A percentile compares a stretch with the other conserved stretches of the same genome.
Evolutionary conservation across 2,329 filamentous ascomycete genomes (phyloP).

Genomic region (Sporothrix schenckii): DNA sequence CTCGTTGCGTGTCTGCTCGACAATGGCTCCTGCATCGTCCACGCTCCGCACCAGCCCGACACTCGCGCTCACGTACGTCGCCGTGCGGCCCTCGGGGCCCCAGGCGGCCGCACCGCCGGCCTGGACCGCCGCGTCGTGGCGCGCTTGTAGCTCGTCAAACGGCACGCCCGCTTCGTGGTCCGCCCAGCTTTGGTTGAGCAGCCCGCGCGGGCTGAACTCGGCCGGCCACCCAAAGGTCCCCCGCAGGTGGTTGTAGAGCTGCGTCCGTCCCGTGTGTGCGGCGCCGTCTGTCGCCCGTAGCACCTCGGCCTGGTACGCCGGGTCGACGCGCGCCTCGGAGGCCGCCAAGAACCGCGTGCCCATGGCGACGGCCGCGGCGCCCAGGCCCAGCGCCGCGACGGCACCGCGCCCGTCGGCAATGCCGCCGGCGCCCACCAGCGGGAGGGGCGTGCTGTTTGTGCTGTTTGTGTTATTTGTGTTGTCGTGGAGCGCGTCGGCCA

Average conservation of each 20-base stretch:
- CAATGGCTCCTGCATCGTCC: conserved; percentile 25
- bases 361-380: conserved; percentile 59
- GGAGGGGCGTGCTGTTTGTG: conserved; percentile 40
- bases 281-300: conserved; percentile 48
- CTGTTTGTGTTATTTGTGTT: conserved; percentile 32
- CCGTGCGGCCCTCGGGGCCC: conserved; percentile 37
- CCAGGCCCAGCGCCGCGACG: conserved; percentile 58
- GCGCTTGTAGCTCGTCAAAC: conserved; percentile 49
- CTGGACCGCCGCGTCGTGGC: conserved; percentile 46
- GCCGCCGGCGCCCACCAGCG: conserved; percentile 61
- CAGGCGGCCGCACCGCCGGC: conserved; percentile 41
- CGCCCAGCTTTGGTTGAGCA: conserved; percentile 48
- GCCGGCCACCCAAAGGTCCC: conserved; percentile 50
- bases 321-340: conserved; percentile 46
- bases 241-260: conserved; percentile 50
- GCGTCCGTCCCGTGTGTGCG: conserved; percentile 47
- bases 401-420: conserved; percentile 60
- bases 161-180: conserved; percentile 48
- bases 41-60: conserved; percentile 34
- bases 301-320: conserved; percentile 50
- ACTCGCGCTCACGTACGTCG: conserved; percentile 35
- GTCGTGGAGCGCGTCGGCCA: conserved; percentile 51
- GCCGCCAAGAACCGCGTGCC: conserved; percentile 66
- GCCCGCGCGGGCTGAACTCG: conserved; percentile 46
- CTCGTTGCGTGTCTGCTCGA: conserved; percentile 25